Evolutionary conservation across 2,329 filamentous ascomycete genomes (phyloP).

Genomic region (Talaromyces sp.): DNA sequence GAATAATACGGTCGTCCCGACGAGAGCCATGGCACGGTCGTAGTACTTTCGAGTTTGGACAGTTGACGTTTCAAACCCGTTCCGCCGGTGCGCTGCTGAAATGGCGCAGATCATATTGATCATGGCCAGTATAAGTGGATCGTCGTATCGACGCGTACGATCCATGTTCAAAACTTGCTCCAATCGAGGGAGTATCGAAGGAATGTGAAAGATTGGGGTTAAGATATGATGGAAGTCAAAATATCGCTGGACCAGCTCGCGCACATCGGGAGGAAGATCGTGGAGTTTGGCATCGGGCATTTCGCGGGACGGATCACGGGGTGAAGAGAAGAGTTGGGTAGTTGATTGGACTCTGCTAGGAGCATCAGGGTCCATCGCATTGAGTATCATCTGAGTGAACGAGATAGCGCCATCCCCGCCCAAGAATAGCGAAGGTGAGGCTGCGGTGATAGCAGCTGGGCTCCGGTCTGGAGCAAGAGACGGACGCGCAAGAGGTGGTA

Average conservation of each 20-base stretch:
- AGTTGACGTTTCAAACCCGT: slow-evolving; percentile 12
- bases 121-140: slow-evolving; percentile 13
- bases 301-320: slow-evolving; percentile 15
- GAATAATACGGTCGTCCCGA: slow-evolving; percentile 15
- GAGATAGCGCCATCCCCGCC: slow-evolving; percentile 15
- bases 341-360: slow-evolving; percentile 14
- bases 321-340: slow-evolving; percentile 15
- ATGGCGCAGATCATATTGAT: slow-evolving; percentile 19
- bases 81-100: slow-evolving; percentile 11
- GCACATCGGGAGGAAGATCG: slow-evolving; percentile 15
- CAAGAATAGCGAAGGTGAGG: slow-evolving; percentile 15
- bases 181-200: slow-evolving; percentile 12
- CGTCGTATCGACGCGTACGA: slow-evolving; percentile 8
- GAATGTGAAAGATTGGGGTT: slow-evolving; percentile 16
- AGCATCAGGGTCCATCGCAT: slow-evolving; percentile 18
- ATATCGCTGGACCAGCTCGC: slow-evolving; percentile 14
- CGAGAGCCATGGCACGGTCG: slow-evolving; percentile 17
- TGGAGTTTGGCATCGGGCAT: slow-evolving; percentile 18
- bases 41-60: slow-evolving; percentile 17
- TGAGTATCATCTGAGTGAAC: slow-evolving; percentile 18
- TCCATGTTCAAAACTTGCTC: slow-evolving; percentile 13
- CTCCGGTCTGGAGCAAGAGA: neutral
- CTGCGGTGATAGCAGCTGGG: slow-evolving; percentile 14
- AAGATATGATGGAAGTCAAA: slow-evolving; percentile 18
- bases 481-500: neutral